Conservation (phyloP, 1,284 basidiomycete genomes). For the Violaceomyces palustris region DNA sequence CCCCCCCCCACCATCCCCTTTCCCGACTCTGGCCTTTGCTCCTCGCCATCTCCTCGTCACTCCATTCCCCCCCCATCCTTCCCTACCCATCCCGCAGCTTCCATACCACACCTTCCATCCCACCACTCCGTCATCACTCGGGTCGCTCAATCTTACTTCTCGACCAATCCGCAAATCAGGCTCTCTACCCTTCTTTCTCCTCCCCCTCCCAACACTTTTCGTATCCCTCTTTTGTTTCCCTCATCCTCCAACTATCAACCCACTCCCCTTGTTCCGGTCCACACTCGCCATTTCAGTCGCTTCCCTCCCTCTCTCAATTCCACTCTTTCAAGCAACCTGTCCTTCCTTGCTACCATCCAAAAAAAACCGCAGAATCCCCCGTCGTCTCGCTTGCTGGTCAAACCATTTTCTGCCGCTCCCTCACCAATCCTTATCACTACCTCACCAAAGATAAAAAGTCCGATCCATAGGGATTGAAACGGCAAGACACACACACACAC, state of each 20-base stretch:
- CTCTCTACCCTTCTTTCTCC: slow-evolving; percentile 2
- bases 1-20: too few relatives aligned
- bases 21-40: too few relatives aligned
- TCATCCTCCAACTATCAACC: not conserved
- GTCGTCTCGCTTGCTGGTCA: slow-evolving; percentile 13
- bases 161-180: too few relatives aligned
- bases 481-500: not conserved
- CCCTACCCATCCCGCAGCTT: too few relatives aligned
- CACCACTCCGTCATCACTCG: too few relatives aligned
- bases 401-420: not conserved
- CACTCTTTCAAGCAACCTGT: not conserved
- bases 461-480: not conserved
- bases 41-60: too few relatives aligned
- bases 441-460: not conserved
- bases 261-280: not conserved
- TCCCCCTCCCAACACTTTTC: not conserved
- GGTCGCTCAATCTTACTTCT: too few relatives aligned
- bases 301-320: not conserved
- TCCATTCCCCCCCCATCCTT: too few relatives aligned
- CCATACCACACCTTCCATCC: too few relatives aligned
- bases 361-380: not conserved
- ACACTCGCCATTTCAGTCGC: not conserved
- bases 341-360: not conserved
- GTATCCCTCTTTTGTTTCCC: slow-evolving; percentile 1
- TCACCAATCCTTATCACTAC: not conserved